These are phyloP conservation scores for Yamadazyma nakazawae DNA, from an alignment of 805 yeast species.

Conservation along the genomic window DNA sequence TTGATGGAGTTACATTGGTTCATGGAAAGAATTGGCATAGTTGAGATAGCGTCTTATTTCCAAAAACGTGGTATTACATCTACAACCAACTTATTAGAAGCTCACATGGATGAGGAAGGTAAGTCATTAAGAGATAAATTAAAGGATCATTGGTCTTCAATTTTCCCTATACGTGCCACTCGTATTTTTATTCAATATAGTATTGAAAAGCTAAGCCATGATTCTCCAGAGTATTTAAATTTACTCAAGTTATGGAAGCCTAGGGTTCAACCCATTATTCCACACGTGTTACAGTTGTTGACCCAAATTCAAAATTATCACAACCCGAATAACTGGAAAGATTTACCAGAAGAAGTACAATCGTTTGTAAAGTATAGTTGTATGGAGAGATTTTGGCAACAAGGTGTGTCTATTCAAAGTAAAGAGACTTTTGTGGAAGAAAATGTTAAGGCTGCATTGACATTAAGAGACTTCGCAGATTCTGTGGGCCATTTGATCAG, in stretches of 20 bases:
- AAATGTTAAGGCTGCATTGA: constrained; percentile 88
- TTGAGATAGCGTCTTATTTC: constrained; percentile 88
- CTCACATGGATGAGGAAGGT: constrained; percentile 90
- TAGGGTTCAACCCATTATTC: constrained; percentile 84
- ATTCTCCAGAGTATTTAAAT: constrained; percentile 67
- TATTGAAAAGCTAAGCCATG: constrained; percentile 83
- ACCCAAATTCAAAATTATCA: constrained; percentile 93
- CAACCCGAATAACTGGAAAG: constrained; percentile 88
- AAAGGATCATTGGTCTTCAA: constrained; percentile 87
- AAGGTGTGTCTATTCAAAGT: constrained; percentile 91
- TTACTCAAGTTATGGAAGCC: constrained; percentile 87
- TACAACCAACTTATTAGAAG: constrained; percentile 65
- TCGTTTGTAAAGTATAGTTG: constrained; percentile 87
- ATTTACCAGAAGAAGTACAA: constrained; percentile 84
- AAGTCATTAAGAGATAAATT: constrained; percentile 68
- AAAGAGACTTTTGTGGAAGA: constrained; percentile 93
- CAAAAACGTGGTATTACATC: constrained; percentile 78
- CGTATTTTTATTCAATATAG: constrained; percentile 93
- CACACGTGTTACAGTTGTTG: constrained; percentile 81
- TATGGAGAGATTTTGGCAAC: constrained; percentile 97
- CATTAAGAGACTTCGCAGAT: constrained; percentile 95
- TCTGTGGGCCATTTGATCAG: constrained; percentile 94
- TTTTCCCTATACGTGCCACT: constrained; percentile 94
- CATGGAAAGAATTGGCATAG: constrained; percentile 96
- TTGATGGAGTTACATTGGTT: constrained; percentile 91